Conservation (phyloP, 352 stramenopile species). For the Phytophthora uliginosa region DNA sequence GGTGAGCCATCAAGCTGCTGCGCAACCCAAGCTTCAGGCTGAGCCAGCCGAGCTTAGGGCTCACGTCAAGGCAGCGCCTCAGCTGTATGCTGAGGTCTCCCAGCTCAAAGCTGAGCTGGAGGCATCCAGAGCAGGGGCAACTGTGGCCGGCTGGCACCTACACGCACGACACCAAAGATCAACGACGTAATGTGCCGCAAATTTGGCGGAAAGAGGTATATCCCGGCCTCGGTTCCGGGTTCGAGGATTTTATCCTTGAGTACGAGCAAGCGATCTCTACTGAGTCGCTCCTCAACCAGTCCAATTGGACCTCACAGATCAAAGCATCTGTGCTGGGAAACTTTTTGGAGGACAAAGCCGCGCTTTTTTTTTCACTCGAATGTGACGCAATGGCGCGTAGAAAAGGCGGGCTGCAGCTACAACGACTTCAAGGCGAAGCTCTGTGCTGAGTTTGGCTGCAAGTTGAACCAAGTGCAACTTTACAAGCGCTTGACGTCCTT, state of each 20-base stretch:
- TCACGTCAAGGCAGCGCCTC: neutral
- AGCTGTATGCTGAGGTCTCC: constrained; percentile 6
- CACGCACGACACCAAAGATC: neutral
- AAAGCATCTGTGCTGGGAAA: constrained; percentile 14
- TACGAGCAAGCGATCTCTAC: constrained; percentile 12
- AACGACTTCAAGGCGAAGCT: neutral
- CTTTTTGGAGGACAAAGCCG: constrained; percentile 3
- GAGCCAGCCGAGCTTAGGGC: neutral
- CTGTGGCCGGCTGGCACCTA: neutral
- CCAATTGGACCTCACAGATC: neutral
- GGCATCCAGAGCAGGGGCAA: neutral
- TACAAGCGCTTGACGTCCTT: constrained; percentile 10
- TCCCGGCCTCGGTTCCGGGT: constrained; percentile 1
- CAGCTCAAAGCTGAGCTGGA: neutral
- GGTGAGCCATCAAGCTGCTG: neutral
- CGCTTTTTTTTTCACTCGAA: constrained; percentile 12
- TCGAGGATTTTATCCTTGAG: constrained; percentile 17
- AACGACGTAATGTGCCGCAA: constrained; percentile 5
- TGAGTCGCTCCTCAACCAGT: constrained; percentile 1
- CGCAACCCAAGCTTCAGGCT: neutral
- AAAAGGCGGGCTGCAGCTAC: constrained; percentile 7
- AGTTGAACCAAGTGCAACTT: constrained; percentile 23
- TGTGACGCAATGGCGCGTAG: constrained; percentile 7
- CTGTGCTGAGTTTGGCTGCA: constrained; percentile 8
- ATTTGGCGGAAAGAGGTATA: constrained; percentile 16